Base-by-base conservation (phyloP, 129 eudicot genomes). In the Chrysanthemum seticuspe region DNA sequence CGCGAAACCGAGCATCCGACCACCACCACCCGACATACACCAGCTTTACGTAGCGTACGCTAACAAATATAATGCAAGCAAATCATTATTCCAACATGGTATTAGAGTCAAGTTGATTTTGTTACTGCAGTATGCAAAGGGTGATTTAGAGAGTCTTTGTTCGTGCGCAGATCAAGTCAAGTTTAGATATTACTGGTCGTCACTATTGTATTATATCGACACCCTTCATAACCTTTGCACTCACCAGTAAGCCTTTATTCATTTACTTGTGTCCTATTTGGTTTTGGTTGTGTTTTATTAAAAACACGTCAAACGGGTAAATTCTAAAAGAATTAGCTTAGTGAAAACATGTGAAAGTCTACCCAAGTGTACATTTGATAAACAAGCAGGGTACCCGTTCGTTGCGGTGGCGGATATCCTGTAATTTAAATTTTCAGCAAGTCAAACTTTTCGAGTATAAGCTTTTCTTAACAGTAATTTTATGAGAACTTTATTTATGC, bases 221-320 rank as follows among this genome's bases (percentile, higher is more conserved):
- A 86, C 89, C 29, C 98, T 91, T 25, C 95, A 92, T 81, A 71
- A 86, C 48, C 89, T 83, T 67, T 92, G 96, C 84, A 77, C 89
- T 62, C 89, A 87, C 70, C 85, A 89, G 92, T 88, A 50, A 70
- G 84, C 40, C 3, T 45, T 31, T 5, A 31, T 31, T 64, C 14
- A 10, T 14, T 49, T 55, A 0, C 13, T 34, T 31, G 19, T 6
- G 13, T 11, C 2, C 31, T 27, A 27, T 36, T 68, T 13, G 1
- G 25, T 8, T 21, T 13, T n/a, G 1, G 6, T 36, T 16, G 1
- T 36, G 8, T 6, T 74, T 74, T 34, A 62, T 62, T 10, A 29
- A 1, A 23, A 29, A 13, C 18, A 10, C 18, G 48, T 29, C 44
- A 29, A 59, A 59, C 31, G 3, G 31, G 31, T 27, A 27, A 27